Percentiles rank a stretch among this genome's conserved stretches.
Evolutionary conservation across 2,329 filamentous ascomycete genomes (phyloP).

Genomic region (Diaporthe caulivora): DNA sequence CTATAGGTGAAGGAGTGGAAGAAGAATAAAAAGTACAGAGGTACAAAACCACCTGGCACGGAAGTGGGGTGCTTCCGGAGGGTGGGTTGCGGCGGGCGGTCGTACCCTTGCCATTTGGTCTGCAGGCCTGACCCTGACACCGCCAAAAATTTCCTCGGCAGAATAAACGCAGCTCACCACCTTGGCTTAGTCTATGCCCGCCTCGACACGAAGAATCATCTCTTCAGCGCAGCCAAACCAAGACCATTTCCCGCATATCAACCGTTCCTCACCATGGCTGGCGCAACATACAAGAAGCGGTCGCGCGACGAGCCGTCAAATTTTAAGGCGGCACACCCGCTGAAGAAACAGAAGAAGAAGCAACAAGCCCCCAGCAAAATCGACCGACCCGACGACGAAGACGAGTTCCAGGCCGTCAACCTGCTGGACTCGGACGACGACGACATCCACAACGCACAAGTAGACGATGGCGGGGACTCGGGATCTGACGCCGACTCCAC

Average conservation of each 20-base stretch:
- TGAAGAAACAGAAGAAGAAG: constrained; percentile 64
- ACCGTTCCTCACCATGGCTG: constrained; percentile 45
- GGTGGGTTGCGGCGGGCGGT: too few species aligned
- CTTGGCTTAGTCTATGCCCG: not conserved
- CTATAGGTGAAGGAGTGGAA: not conserved
- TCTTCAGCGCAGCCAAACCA: not conserved
- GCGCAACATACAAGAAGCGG: constrained; percentile 49
- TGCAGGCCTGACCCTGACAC: constrained; percentile 6
- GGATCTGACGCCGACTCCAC: constrained; percentile 51
- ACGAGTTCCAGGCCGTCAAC: constrained; percentile 64
- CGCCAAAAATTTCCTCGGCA: constrained; percentile 39
- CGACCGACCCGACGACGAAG: constrained; percentile 48
- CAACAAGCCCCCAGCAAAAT: constrained; percentile 63
- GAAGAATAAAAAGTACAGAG: not conserved
- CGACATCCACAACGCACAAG: constrained; percentile 65
- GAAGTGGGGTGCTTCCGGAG: not conserved
- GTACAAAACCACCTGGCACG: not conserved
- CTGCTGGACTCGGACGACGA: constrained; percentile 69
- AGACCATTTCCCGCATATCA: too few species aligned
- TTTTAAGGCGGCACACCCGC: constrained; percentile 53
- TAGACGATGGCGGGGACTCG: constrained; percentile 59
- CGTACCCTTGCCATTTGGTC: not conserved
- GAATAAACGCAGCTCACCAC: constrained; percentile 14
- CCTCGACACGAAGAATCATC: not conserved
- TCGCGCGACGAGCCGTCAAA: constrained; percentile 49